Conservation (phyloP, 345 rosid species). For the Melaleuca alternifolia region DNA sequence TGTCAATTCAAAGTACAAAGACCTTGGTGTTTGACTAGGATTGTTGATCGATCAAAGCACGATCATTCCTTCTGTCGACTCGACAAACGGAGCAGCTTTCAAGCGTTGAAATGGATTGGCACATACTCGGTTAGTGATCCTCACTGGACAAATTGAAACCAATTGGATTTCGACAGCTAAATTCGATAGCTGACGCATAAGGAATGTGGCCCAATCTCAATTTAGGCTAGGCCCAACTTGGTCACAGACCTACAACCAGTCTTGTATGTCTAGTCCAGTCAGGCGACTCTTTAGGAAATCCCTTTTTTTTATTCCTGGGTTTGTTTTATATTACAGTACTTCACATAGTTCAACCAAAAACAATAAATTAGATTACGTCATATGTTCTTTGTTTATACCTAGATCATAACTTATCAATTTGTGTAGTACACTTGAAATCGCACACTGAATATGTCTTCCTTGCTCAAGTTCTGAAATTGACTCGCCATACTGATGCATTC, state of each 20-base stretch:
- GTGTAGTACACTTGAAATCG: neutral
- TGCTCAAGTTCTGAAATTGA: neutral
- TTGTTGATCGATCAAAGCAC: neutral
- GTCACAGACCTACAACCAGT: neutral
- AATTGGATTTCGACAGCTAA: neutral
- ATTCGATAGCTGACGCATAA: neutral
- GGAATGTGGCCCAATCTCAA: neutral
- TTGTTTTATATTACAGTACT: neutral
- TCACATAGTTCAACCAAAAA: neutral
- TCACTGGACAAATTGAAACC: neutral
- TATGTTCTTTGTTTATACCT: neutral
- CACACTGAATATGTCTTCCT: neutral
- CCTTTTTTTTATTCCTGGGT: neutral
- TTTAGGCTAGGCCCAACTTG: neutral
- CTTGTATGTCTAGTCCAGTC: neutral
- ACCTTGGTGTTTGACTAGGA: neutral
- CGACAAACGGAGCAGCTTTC: neutral
- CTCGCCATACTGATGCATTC: neutral
- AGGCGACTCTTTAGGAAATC: neutral
- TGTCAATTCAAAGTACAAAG: neutral
- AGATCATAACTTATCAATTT: neutral
- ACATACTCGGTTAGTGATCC: neutral
- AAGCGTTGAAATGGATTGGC: neutral
- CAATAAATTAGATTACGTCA: accelerated
- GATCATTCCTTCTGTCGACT: neutral